These are phyloP conservation scores for Calonectria pauciramosa DNA, from an alignment of 2,329 filamentous ascomycete genomes.

Conservation along the genomic window DNA sequence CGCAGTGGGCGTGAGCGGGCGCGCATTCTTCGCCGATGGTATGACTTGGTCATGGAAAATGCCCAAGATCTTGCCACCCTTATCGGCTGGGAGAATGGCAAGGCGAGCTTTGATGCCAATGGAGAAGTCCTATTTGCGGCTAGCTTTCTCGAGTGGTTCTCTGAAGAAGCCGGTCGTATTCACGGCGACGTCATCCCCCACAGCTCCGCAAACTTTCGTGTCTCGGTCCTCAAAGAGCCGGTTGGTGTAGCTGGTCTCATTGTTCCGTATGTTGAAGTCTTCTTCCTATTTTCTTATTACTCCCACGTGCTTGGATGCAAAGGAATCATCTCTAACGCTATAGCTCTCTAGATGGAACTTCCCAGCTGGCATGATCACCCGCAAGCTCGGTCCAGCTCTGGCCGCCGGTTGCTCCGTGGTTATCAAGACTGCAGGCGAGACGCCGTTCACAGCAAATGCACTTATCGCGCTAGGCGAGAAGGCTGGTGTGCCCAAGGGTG, in stretches of 20 bases:
- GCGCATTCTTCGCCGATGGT: conserved; percentile 71
- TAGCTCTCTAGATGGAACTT: conserved; percentile 76
- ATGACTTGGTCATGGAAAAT: conserved; percentile 73
- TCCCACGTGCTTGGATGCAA: neutral
- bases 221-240: conserved; percentile 20
- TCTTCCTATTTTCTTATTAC: too few species aligned
- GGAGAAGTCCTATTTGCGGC: conserved; percentile 69
- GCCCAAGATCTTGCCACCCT: conserved; percentile 73
- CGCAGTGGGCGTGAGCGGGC: conserved; percentile 70
- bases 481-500: conserved; percentile 76
- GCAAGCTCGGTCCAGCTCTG: conserved; percentile 64
- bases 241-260: conserved; percentile 53
- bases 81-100: conserved; percentile 79
- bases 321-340: neutral
- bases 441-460: conserved; percentile 78
- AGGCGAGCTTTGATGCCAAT: conserved; percentile 70
- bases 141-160: conserved; percentile 72
- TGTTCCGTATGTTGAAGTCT: conserved; percentile 58
- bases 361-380: conserved; percentile 66
- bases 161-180: conserved; percentile 67
- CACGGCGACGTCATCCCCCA: conserved; percentile 72
- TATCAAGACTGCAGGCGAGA: conserved; percentile 77
- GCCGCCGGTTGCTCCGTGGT: conserved; percentile 84
- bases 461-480: conserved; percentile 75
- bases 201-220: conserved; percentile 67